Evolutionary conservation across 2,329 filamentous ascomycete species (phyloP), one percentile per base, ranked within the genome.

Genomic region (Cytospora schulzeri): DNA sequence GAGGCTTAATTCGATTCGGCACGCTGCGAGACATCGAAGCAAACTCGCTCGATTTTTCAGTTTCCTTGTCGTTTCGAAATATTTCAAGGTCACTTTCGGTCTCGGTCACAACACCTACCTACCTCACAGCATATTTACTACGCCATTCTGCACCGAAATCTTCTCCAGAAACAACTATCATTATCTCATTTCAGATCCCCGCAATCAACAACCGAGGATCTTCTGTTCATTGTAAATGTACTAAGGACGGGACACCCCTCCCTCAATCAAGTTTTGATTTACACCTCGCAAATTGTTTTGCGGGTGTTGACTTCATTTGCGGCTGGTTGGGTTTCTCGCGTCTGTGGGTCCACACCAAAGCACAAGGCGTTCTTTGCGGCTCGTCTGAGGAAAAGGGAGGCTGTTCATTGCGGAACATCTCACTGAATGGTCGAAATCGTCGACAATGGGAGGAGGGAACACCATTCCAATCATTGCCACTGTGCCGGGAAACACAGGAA

Each of bases 121-220:
- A 41, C 38, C 5, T n/a, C 60, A 50, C 52, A 38, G 12, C 52
- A 62, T 62, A 62, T 51, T 35, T 51, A 62, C 19, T 62, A 38
- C 60, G 51, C 60, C 60, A 48, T 45, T 11, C 41, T 45, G 41
- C 19, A 45, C 6, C 41, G 11, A 48, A 5, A 48, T 48, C 6
- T 48, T 14, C 45, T 7, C n/a, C 45, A n/a, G 22, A 31, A 17
- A 28, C 2, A 38, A 53, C 24, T 51, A 57, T 62, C 38, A 28
- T 51, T 56, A 51, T 57, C 41, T 38, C 35, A 55, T 50, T 61
- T 55, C 31, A 55, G 51, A 61, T 61, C 15, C 45, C n/a, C n/a
- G 12, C 51, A 51, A n/a, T n/a, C n/a, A n/a, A 54, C 33, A 24
- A 0, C 22, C 33, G 50, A 31, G 14, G 24, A 60, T 54, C 50